These are phyloP conservation scores for Tylopilus intermedius DNA, from an alignment of 768 basidiomycete genomes.

Conservation along the genomic window DNA sequence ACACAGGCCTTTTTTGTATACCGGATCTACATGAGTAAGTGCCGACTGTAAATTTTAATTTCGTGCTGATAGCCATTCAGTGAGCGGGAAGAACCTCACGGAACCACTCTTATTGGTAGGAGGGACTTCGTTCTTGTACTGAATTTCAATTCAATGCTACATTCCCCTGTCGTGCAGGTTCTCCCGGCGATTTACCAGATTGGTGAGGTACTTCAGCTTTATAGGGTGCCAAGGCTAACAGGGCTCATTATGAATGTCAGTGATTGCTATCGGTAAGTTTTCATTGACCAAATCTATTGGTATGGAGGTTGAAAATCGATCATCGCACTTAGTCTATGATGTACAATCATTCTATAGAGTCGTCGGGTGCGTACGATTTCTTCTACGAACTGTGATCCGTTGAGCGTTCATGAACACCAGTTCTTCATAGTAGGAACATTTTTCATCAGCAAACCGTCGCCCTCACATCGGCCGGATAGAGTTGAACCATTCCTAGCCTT, in stretches of 20 bases:
- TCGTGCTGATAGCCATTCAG: background rate
- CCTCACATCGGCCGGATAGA: no score
- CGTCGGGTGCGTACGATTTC: background rate
- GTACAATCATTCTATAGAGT: background rate
- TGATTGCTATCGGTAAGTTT: background rate
- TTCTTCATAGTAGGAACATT: no score
- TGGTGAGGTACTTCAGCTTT: conserved; percentile 1
- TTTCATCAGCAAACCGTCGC: no score
- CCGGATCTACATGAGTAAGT: conserved; percentile 8
- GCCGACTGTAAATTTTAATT: background rate
- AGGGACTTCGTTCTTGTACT: background rate
- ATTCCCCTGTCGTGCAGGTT: background rate
- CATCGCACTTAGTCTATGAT: background rate
- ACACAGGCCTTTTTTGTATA: conserved; percentile 10
- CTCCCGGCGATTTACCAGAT: background rate
- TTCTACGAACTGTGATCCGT: no score
- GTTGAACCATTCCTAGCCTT: no score
- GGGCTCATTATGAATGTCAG: background rate
- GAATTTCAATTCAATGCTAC: background rate
- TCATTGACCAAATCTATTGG: background rate
- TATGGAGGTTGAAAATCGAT: no score
- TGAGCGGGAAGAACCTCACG: conserved; percentile 1
- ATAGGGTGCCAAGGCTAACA: background rate
- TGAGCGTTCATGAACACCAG: no score
- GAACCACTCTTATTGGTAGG: conserved; percentile 10